Conservation (phyloP, 78 protist species). For the Isochrysis galbana region DNA sequence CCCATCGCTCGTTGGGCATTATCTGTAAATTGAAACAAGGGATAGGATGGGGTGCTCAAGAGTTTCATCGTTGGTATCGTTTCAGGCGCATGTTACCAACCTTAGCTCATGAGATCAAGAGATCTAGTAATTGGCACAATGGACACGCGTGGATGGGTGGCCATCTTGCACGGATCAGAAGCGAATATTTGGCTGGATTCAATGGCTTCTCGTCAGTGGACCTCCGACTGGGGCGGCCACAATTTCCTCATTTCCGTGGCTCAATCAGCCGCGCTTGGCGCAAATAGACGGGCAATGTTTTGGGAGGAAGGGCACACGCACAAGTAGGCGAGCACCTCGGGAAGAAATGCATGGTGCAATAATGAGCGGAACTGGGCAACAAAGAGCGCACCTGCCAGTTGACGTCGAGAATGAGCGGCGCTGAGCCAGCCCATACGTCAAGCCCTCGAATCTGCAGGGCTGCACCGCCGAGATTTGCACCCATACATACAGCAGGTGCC, state of each 20-base stretch:
- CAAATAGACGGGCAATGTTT: neutral
- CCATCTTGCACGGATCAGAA: too few relatives aligned
- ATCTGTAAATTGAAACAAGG: neutral
- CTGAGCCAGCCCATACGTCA: neutral
- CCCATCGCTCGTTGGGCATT: constrained; percentile 5
- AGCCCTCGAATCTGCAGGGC: neutral
- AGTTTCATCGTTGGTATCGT: neutral
- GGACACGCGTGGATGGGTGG: neutral
- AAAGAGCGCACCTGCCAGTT: neutral
- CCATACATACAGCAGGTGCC: too few relatives aligned
- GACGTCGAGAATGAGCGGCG: neutral
- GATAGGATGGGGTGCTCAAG: neutral
- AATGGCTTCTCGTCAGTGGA: too few relatives aligned
- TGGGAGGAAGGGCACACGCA: neutral
- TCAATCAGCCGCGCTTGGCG: too few relatives aligned
- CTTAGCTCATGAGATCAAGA: neutral
- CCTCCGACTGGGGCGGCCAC: too few relatives aligned
- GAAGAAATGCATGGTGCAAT: neutral
- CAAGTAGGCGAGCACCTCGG: neutral
- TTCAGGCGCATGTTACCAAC: neutral
- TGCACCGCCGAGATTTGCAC: neutral
- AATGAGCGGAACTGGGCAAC: neutral
- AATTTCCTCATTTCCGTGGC: too few relatives aligned
- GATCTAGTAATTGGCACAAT: neutral
- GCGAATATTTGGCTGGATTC: too few relatives aligned